A percentile compares a stretch with the other conserved stretches of the same genome.
These are phyloP conservation scores for Paxillus involutus DNA, from an alignment of 768 basidiomycete species.

Conservation along the genomic window DNA sequence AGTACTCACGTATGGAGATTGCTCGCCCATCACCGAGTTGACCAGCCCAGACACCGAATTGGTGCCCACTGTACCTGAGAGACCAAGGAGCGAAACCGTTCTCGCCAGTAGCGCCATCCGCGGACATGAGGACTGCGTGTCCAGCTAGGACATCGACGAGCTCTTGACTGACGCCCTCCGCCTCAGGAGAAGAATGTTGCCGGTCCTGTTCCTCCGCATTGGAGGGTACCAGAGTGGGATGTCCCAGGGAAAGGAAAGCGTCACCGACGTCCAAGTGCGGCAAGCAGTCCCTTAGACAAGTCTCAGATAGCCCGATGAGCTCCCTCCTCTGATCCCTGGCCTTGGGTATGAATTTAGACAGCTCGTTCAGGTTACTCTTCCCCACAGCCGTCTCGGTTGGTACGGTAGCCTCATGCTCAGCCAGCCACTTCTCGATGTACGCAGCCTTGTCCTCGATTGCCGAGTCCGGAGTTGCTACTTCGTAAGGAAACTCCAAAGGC, in stretches of 20 bases:
- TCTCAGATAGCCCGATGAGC: slow-evolving; percentile 73
- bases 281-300: slow-evolving; percentile 70
- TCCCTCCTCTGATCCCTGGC: slow-evolving; percentile 51
- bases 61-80: slow-evolving; percentile 87
- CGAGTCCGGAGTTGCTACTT: slow-evolving; percentile 55
- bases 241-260: slow-evolving; percentile 65
- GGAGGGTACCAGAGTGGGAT: slow-evolving; percentile 46
- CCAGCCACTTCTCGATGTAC: slow-evolving; percentile 78
- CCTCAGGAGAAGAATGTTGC: slow-evolving; percentile 21
- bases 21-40: slow-evolving; percentile 97
- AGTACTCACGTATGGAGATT: slow-evolving; percentile 68
- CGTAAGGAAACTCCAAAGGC: slow-evolving; percentile 81
- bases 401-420: slow-evolving; percentile 58
- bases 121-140: slow-evolving; percentile 61
- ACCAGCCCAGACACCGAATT: slow-evolving; percentile 88
- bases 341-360: slow-evolving; percentile 50
- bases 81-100: slow-evolving; percentile 67
- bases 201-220: slow-evolving; percentile 30
- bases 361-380: slow-evolving; percentile 5
- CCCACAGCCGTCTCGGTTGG: slow-evolving; percentile 4
- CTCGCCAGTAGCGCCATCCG: slow-evolving; percentile 26
- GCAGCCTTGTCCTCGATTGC: slow-evolving; percentile 51
- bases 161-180: slow-evolving; percentile 56
- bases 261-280: slow-evolving; percentile 89
- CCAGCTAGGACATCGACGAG: slow-evolving; percentile 84